phyloP scores from a whole-genome alignment of 805 yeast genomes.

The Blastobotrys robertii region DNA sequence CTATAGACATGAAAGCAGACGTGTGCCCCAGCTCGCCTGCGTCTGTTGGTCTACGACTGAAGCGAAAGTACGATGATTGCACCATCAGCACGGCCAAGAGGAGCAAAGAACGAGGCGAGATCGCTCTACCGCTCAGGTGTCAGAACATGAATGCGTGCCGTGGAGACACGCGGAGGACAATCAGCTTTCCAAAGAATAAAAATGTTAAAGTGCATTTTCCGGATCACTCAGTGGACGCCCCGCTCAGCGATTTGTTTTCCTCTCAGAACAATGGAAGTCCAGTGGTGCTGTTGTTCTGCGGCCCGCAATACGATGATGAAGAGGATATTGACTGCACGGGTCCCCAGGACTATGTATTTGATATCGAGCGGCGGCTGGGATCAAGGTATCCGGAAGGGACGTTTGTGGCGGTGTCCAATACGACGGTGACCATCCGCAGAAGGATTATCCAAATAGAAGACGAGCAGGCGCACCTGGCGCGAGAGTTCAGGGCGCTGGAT shows the following conservation, averaged over 20 bases:
- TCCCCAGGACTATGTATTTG: neutral
- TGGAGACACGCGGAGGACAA: neutral
- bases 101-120: neutral
- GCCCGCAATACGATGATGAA: neutral
- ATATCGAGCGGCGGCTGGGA: neutral
- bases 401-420: neutral
- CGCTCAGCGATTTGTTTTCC: neutral
- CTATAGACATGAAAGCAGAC: neutral
- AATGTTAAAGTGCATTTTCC: neutral
- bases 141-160: conserved; percentile 1
- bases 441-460: conserved; percentile 18
- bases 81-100: neutral
- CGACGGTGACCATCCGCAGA: neutral
- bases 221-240: neutral
- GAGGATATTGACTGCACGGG: neutral
- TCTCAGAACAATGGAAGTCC: neutral
- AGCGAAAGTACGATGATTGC: neutral
- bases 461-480: conserved; percentile 19
- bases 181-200: neutral
- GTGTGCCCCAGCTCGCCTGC: neutral
- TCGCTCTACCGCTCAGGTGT: neutral
- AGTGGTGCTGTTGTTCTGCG: neutral
- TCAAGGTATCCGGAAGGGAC: neutral
- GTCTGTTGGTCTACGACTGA: neutral
- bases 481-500: conserved; percentile 22